Conservation (phyloP, 2,329 filamentous ascomycete genomes). For the Ambrosiella beaveri region DNA sequence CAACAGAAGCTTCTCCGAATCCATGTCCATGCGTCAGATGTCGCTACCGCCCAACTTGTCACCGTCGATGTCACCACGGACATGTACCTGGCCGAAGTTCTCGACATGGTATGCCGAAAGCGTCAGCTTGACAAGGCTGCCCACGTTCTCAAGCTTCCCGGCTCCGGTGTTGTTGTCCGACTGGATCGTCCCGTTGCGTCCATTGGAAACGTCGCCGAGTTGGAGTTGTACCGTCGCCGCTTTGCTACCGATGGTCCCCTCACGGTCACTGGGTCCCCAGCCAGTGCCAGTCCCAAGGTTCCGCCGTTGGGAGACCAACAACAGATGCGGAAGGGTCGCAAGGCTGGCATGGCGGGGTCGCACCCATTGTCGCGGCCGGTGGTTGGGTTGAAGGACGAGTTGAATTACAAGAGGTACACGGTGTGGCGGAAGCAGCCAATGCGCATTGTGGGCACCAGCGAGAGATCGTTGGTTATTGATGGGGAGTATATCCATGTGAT, state of each 20-base stretch:
- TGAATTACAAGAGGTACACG: conserved; percentile 57
- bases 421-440: conserved; percentile 73
- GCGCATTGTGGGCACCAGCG: conserved; percentile 59
- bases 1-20: conserved; percentile 55
- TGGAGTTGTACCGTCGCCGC: conserved; percentile 58
- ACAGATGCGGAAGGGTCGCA: conserved; percentile 22
- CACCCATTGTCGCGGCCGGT: conserved; percentile 45
- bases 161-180: conserved; percentile 56
- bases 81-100: conserved; percentile 66
- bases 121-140: conserved; percentile 62
- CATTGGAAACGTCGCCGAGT: conserved; percentile 54
- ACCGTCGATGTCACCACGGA: conserved; percentile 64
- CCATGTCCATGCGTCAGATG: conserved; percentile 52
- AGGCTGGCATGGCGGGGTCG: conserved; percentile 28
- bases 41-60: conserved; percentile 54
- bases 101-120: conserved; percentile 62
- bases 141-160: conserved; percentile 61
- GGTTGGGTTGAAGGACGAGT: conserved; percentile 27
- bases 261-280: conserved; percentile 50
- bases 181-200: conserved; percentile 65
- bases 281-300: conserved; percentile 51
- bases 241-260: conserved; percentile 60
- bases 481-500: conserved; percentile 79
- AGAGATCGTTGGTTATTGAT: conserved; percentile 62
- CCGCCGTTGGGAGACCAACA: conserved; percentile 28